Base-by-base conservation (phyloP, 176 grass and related monocot species). In the Eleusine coracana region DNA sequence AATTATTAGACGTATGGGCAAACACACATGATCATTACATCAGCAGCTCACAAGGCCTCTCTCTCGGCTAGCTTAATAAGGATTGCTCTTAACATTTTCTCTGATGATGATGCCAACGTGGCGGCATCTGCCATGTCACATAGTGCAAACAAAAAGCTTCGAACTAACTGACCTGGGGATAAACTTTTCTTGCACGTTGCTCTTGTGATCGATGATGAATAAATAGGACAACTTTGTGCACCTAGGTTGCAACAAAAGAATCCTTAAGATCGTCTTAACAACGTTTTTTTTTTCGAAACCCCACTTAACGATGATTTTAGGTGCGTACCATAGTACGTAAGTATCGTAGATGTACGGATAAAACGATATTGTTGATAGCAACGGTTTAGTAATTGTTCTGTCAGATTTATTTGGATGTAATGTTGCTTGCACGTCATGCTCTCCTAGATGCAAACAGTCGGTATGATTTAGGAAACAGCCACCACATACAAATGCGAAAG, bases 391-490 rank as follows among this genome's bases (percentile, higher is more conserved):
- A 10, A 10, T 44, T 18, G 7, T 8, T 3, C 3, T 51, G 48
- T 15, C 18, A 55, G 17, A 55, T 18, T 6, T 0, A 18, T 49
- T 31, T 37, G 28, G 11, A 23, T 25, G 64, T 12, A 12, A 45
- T 41, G 14, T 69, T 80, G 78, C 66, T 70, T 70, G 69, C 78
- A 9, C 20, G 37, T 40, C 65, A 55, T 80, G 7, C 39, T 10
- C 48, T 77, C 74, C 56, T 44, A 61, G 74, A n/a, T 41, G 38
- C 55, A 27, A 44, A 15, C 36, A 63, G 14, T 29, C 27, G 41
- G 2, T 41, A 41, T 23, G 36, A 46, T 66, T 34, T 12, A 42
- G 66, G 18, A 17, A 17, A 21, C 48, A 28, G 48, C 50, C 48
- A 18, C 21, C 46, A 20, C 66, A 4, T 37, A 27, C 13, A 7